Conservation (phyloP, 2,329 filamentous ascomycete genomes). For the Mollisia scopiformis region DNA sequence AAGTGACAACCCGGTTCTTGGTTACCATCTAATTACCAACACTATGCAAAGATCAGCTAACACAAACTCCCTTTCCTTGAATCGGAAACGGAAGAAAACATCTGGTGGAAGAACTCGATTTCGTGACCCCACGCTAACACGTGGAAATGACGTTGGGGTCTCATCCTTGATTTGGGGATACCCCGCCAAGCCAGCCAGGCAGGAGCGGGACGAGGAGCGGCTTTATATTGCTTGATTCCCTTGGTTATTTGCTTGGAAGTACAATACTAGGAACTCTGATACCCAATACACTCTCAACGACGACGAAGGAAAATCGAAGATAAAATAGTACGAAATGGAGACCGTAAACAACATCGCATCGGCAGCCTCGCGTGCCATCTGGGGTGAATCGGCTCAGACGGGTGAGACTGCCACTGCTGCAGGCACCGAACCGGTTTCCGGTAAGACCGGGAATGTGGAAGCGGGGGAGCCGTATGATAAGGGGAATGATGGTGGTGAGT, state of each 20-base stretch:
- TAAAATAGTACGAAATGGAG: constrained; percentile 56
- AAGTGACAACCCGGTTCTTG: too few relatives aligned
- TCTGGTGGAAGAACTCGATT: not conserved
- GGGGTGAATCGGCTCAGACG: constrained; percentile 40
- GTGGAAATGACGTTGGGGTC: not conserved
- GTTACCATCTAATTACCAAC: too few relatives aligned
- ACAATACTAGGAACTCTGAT: too few relatives aligned
- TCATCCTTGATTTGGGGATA: not conserved
- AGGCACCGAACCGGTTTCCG: constrained; percentile 71
- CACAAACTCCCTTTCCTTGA: not conserved
- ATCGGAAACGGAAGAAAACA: not conserved
- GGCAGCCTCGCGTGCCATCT: constrained; percentile 46
- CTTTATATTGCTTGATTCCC: not conserved
- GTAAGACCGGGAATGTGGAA: constrained; percentile 67
- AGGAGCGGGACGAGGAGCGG: not conserved
- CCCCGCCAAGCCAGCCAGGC: too few relatives aligned
- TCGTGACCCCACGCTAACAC: not conserved
- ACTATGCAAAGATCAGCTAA: too few relatives aligned
- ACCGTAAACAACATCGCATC: constrained; percentile 60
- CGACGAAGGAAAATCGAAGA: not conserved
- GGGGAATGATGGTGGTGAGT: constrained; percentile 66
- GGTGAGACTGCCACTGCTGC: constrained; percentile 14
- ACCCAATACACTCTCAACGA: too few relatives aligned
- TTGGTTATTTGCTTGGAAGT: too few relatives aligned
- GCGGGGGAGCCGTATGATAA: constrained; percentile 76